Evolutionary conservation across 2,329 filamentous ascomycete genomes (phyloP), one percentile per base, ranked within the genome.

Genomic region (Sarocladium kiliense): DNA sequence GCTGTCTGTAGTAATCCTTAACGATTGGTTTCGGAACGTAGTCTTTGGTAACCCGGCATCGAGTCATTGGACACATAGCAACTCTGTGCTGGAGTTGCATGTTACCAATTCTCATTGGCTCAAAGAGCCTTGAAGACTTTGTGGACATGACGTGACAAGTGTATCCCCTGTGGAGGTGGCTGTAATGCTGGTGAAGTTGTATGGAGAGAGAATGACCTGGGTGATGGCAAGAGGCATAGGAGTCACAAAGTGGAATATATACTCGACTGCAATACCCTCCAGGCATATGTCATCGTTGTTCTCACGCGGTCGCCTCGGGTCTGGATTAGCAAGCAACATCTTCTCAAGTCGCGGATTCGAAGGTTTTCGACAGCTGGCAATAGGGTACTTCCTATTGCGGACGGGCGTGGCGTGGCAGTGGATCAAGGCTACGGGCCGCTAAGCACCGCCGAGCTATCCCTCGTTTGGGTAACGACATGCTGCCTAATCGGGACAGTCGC

Each of bases 41-140:
- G 19, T 70, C 59, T 54, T 78, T 67, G 37, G 68, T 69, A 41
- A 70, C 74, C 32, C 80, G 74, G 59, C 74, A 74, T 3, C 80
- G 76, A 16, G 81, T 84, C 55, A 86, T 67, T 2, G 82, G 81
- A 1, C 81, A 77, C 71, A 86, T 76, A 39, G 74, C 75, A 36
- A 86, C 61, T 3, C 76, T 70, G 59, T 77, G 72, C 56, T 72
- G 62, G 39, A 78, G 64, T 37, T 66, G 57, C 16, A 66, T 54
- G 16, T 67, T 67, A 58, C 77, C 76, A 2, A 77, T 59, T 55
- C 67, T 69, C 47, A 78, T 58, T 2, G 75, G 74, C 34, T 68
- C 63, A 63, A 78, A 79, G 18, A 78, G 74, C 3, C 53, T 61
- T 14, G 57, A 56, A 4, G 18, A 4, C 5, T 3, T 23, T 51